Evolutionary conservation across 495 filamentous ascomycete genomes (phyloP), one percentile per base, ranked within the genome.

Genomic region (Talaromyces nanjingensis): DNA sequence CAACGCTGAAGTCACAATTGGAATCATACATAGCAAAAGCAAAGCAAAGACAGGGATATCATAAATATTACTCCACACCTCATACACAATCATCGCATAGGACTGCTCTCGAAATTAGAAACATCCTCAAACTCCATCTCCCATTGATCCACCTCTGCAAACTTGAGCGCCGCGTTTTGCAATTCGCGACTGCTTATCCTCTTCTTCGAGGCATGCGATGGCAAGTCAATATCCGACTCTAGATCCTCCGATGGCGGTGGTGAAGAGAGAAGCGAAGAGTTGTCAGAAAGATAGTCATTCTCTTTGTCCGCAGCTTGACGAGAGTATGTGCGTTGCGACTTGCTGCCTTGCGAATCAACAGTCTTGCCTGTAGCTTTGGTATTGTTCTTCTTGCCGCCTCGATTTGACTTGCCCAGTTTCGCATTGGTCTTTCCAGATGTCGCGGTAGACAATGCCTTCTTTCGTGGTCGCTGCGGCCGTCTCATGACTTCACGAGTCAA

Each of bases 91-190:
- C 29, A 69, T 69, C 57, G 64, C 61, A 61, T 57, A 22, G 59
- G 47, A 67, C 66, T 69, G 18, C 57, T 69, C 65, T 71, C 69
- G 12, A 69, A 70, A 27, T 62, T 63, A 58, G 72, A 67, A 18
- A 86, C 74, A 56, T 86, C 83, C 71, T 91, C 88, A 79, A 88
- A 91, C 63, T 89, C 87, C 81, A 91, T 79, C 65, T 89, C 74
- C 87, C 87, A 90, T 64, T 83, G 70, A 75, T 91, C 88, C 39
- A 91, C 78, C 69, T 89, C 84, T 37, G 80, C 77, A 70, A 91
- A 91, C 65, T 89, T 89, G 65, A 73, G 65, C 27, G 71, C 72
- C 65, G 73, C 73, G 11, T 67, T 66, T 56, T 70, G 73, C 62
- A 76, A 70, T 65, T 78, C 80, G 56, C 71, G 73, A 55, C 78